Evolutionary conservation across 805 yeast genomes (phyloP).

Genomic region (Teunomyces barrocoloradensis): DNA sequence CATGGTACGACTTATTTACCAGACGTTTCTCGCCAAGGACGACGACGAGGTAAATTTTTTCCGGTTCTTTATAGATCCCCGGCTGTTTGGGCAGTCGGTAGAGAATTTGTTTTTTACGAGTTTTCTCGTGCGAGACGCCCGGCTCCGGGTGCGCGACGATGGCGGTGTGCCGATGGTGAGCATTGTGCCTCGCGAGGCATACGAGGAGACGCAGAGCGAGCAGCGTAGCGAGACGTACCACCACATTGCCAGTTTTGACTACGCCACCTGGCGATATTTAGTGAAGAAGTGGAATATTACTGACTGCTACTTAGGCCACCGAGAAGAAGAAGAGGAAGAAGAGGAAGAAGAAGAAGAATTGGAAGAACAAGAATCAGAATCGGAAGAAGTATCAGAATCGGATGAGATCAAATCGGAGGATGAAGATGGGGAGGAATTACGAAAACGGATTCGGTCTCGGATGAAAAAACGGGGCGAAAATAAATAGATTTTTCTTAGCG

Average conservation of each 20-base stretch:
- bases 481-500: too few relatives aligned
- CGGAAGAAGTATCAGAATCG: slow-evolving; percentile 45
- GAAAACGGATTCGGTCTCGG: background rate
- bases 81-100: slow-evolving; percentile 71
- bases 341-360: background rate
- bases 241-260: slow-evolving; percentile 69
- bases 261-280: slow-evolving; percentile 60
- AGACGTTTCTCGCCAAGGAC: slow-evolving; percentile 30
- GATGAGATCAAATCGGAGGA: background rate
- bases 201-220: slow-evolving; percentile 16
- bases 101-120: slow-evolving; percentile 84
- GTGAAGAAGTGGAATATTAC: slow-evolving; percentile 55
- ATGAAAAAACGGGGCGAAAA: background rate
- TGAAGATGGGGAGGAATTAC: background rate
- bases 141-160: slow-evolving; percentile 50
- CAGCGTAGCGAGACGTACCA: slow-evolving; percentile 43
- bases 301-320: slow-evolving; percentile 49
- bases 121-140: slow-evolving; percentile 74
- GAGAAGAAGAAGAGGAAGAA: slow-evolving; percentile 26
- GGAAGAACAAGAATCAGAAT: background rate
- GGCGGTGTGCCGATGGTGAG: slow-evolving; percentile 46
- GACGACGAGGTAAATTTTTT: slow-evolving; percentile 52
- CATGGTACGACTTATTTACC: slow-evolving; percentile 56
- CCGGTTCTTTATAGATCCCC: slow-evolving; percentile 69
- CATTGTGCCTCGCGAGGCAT: slow-evolving; percentile 23